A percentile compares a stretch with the other conserved stretches of the same genome.
These are phyloP conservation scores for Trichomonas tenax DNA, from an alignment of 208 protist genomes.

Conservation along the genomic window DNA sequence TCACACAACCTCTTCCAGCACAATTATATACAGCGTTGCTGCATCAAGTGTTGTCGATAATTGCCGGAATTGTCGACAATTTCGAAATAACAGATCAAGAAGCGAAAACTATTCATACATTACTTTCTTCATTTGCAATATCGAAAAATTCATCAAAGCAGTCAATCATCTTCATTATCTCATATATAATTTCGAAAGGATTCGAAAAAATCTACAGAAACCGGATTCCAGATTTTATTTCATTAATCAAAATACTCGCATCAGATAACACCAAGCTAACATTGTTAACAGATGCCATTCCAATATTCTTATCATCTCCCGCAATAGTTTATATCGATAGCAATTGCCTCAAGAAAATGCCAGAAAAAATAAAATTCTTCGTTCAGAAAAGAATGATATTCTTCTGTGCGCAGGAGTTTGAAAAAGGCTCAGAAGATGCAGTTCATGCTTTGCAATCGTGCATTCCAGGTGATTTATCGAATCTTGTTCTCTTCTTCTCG, in stretches of 20 bases:
- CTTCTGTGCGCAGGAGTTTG: background rate
- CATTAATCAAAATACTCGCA: background rate
- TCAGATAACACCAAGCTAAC: background rate
- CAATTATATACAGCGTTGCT: background rate
- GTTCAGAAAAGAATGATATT: background rate
- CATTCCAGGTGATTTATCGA: background rate
- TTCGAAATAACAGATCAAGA: background rate
- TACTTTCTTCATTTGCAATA: background rate
- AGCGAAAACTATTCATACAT: background rate
- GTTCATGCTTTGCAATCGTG: background rate
- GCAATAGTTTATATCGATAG: background rate
- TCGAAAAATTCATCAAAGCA: background rate
- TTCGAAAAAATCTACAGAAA: background rate
- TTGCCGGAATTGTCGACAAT: background rate
- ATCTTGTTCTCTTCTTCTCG: background rate
- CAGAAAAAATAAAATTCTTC: background rate
- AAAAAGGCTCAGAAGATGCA: background rate
- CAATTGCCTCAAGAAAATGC: background rate
- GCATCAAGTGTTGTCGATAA: background rate
- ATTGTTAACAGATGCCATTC: background rate
- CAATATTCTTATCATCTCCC: background rate
- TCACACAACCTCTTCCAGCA: background rate
- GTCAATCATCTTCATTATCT: background rate
- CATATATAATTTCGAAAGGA: background rate
- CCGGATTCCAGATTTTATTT: background rate